Percentiles rank a stretch among this genome's conserved stretches.
These are phyloP conservation scores for Pontederia crassipes DNA, from an alignment of 176 grass and related monocot species.

Conservation along the genomic window DNA sequence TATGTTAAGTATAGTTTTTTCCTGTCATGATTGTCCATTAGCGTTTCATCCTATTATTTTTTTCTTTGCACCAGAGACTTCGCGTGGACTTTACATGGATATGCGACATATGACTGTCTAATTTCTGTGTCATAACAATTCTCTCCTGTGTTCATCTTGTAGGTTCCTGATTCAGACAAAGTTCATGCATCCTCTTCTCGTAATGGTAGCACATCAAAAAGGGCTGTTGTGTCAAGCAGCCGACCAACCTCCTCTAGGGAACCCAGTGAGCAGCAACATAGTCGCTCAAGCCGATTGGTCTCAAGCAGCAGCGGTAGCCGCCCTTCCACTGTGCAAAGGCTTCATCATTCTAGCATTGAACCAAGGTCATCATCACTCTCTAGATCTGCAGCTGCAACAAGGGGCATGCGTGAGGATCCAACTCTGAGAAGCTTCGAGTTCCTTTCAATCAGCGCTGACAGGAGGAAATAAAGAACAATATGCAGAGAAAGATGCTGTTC, in stretches of 20 bases:
- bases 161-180: conserved; percentile 48
- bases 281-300: conserved; percentile 26
- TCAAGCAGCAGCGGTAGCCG: conserved; percentile 41
- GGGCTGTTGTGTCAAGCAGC: conserved; percentile 27
- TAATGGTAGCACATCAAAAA: conserved; percentile 49
- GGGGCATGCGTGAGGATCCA: conserved; percentile 25
- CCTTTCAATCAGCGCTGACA: conserved; percentile 51
- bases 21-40: not conserved
- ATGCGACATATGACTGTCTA: not conserved
- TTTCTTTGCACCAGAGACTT: not conserved
- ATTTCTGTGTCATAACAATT: not conserved
- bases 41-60: not conserved
- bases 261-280: conserved; percentile 28
- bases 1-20: too few relatives aligned
- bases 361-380: conserved; percentile 35
- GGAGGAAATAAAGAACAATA: conserved; percentile 44
- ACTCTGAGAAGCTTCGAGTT: conserved; percentile 59
- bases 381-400: not conserved
- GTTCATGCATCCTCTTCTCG: conserved; percentile 33
- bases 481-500: not conserved
- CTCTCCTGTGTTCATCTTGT: not conserved
- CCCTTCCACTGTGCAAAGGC: conserved; percentile 41
- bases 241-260: conserved; percentile 46
- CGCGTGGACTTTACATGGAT: not conserved
- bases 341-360: conserved; percentile 53